phyloP scores from a whole-genome alignment of 2,329 filamentous ascomycete species.

The Chaetomiaceae sp. region DNA sequence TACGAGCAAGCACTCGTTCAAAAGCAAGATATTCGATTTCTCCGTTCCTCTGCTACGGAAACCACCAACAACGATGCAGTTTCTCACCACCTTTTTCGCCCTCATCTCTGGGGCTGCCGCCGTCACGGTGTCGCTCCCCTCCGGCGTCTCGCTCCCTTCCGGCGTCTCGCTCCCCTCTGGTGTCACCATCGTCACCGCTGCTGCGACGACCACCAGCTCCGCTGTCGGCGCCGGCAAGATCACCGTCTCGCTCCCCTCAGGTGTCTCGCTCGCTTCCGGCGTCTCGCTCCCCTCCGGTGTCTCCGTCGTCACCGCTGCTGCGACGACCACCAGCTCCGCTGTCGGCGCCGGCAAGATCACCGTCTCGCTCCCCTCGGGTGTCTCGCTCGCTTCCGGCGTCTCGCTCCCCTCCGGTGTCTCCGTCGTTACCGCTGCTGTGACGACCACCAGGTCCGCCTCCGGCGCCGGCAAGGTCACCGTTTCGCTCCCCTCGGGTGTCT shows the following conservation, averaged over 20 bases:
- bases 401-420: not conserved
- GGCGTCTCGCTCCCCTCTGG: slow-evolving; percentile 22
- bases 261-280: slow-evolving; percentile 18
- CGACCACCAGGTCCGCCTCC: slow-evolving; percentile 10
- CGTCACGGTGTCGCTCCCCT: slow-evolving; percentile 23
- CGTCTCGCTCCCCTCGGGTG: slow-evolving; percentile 4
- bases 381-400: slow-evolving; percentile 15
- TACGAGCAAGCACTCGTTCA: too few species aligned
- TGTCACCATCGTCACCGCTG: slow-evolving; percentile 19
- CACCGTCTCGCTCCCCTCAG: not conserved
- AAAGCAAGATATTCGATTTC: not conserved
- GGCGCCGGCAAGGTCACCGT: slow-evolving; percentile 7
- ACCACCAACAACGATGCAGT: slow-evolving; percentile 18
- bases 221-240: slow-evolving; percentile 9
- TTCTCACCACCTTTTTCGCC: slow-evolving; percentile 13
- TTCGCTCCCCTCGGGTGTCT: slow-evolving; percentile 7
- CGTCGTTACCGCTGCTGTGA: slow-evolving; percentile 5
- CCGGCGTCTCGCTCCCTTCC: slow-evolving; percentile 20
- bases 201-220: slow-evolving; percentile 9
- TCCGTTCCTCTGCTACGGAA: too few species aligned
- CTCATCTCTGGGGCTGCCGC: slow-evolving; percentile 11
- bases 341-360: slow-evolving; percentile 8
- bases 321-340: slow-evolving; percentile 12
- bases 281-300: not conserved
- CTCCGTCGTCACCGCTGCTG: slow-evolving; percentile 3